phyloP scores from a whole-genome alignment of 2,329 filamentous ascomycete genomes.

The Ophidiomyces ophidiicola region DNA sequence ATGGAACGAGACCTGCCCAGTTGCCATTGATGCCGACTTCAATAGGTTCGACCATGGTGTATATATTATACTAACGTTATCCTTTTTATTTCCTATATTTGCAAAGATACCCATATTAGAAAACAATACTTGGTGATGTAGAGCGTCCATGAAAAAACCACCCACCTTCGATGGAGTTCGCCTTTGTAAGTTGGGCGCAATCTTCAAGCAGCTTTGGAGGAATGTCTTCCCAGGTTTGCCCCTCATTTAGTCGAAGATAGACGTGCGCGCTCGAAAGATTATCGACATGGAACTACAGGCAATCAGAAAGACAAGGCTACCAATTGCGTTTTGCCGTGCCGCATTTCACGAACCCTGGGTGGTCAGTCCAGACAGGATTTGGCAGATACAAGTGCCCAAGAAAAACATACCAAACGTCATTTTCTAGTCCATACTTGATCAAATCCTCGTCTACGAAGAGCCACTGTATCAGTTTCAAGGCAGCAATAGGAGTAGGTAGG shows the following conservation, averaged over 20 bases:
- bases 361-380: slow-evolving; percentile 1
- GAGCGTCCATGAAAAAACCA: not conserved
- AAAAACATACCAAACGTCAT: slow-evolving; percentile 69
- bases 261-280: slow-evolving; percentile 95
- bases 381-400: not conserved
- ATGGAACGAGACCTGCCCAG: slow-evolving; percentile 89
- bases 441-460: slow-evolving; percentile 69
- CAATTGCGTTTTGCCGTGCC: not conserved
- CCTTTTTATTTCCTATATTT: slow-evolving; percentile 79
- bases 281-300: slow-evolving; percentile 76
- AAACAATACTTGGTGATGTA: not conserved
- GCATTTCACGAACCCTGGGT: slow-evolving; percentile 23
- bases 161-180: slow-evolving; percentile 90
- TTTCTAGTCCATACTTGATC: slow-evolving; percentile 86
- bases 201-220: slow-evolving; percentile 63
- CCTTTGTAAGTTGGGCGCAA: slow-evolving; percentile 94
- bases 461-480: slow-evolving; percentile 7
- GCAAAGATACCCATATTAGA: not conserved
- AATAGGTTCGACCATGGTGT: slow-evolving; percentile 94
- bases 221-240: slow-evolving; percentile 73
- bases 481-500: slow-evolving; percentile 11
- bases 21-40: slow-evolving; percentile 92
- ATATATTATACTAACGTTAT: slow-evolving; percentile 93
- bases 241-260: slow-evolving; percentile 72
- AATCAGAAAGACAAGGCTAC: not conserved